These are phyloP conservation scores for Antrodiella citrinella DNA, from an alignment of 768 basidiomycete genomes.

Conservation along the genomic window DNA sequence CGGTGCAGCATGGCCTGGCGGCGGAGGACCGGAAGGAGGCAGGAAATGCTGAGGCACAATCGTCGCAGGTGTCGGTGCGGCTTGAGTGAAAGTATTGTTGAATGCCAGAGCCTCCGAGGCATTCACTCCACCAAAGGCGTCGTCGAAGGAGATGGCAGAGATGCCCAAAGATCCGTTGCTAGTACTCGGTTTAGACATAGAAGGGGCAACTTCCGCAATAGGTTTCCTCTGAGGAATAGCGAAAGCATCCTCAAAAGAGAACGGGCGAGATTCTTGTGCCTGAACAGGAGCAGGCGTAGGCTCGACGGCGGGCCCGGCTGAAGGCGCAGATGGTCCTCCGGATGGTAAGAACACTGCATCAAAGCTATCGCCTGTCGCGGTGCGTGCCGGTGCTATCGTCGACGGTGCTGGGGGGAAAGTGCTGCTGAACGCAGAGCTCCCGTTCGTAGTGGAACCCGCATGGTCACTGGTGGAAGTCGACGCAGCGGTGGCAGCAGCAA, in stretches of 20 bases:
- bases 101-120: conserved; percentile 33
- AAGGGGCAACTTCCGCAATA: neutral
- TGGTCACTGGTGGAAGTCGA: conserved; percentile 16
- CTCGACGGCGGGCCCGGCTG: conserved; percentile 7
- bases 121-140: conserved; percentile 44
- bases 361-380: conserved; percentile 20
- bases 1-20: neutral
- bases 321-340: conserved; percentile 1
- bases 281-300: conserved; percentile 9
- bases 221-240: conserved; percentile 18
- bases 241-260: conserved; percentile 44
- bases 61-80: conserved; percentile 10
- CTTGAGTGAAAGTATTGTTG: conserved; percentile 29
- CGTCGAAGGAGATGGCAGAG: conserved; percentile 37
- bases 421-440: conserved; percentile 4
- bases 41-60: conserved; percentile 14
- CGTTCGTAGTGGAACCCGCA: conserved; percentile 18
- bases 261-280: conserved; percentile 4
- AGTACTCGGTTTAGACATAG: conserved; percentile 3
- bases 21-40: conserved; percentile 19
- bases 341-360: conserved; percentile 26
- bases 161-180: conserved; percentile 10
- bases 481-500: conserved; percentile 31
- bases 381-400: conserved; percentile 5
- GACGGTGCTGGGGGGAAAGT: conserved; percentile 8